Conservation (phyloP, 1,284 basidiomycete species). For the Trichosporon coremiiforme region DNA sequence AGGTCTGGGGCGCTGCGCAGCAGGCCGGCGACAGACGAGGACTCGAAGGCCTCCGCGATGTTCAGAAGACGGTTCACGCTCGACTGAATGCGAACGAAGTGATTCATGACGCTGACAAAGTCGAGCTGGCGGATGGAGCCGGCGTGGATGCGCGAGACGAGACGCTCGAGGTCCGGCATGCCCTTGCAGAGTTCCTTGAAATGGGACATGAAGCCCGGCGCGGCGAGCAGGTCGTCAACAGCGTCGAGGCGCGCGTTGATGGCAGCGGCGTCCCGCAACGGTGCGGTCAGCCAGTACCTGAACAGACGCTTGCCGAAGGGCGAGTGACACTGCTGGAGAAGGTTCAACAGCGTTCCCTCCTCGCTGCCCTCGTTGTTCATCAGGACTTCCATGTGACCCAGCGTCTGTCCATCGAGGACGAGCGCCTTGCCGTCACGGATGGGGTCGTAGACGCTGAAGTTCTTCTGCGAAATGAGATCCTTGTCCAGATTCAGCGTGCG, state of each 20-base stretch:
- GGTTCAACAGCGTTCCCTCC: slow-evolving; percentile 79
- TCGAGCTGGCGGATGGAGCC: slow-evolving; percentile 82
- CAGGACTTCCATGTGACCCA: slow-evolving; percentile 90
- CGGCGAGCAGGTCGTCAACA: slow-evolving; percentile 80
- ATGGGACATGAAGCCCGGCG: slow-evolving; percentile 71
- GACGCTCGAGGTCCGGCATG: slow-evolving; percentile 87
- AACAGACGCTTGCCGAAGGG: slow-evolving; percentile 64
- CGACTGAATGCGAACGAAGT: slow-evolving; percentile 72
- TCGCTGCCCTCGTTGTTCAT: slow-evolving; percentile 88
- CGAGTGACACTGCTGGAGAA: slow-evolving; percentile 82
- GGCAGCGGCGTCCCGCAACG: slow-evolving; percentile 72
- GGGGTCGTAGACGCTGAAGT: slow-evolving; percentile 95
- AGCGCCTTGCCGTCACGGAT: slow-evolving; percentile 81
- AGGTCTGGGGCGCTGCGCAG: slow-evolving; percentile 81
- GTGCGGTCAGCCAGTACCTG: slow-evolving; percentile 81
- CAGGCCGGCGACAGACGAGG: slow-evolving; percentile 71
- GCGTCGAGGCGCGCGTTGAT: slow-evolving; percentile 92
- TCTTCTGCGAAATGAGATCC: slow-evolving; percentile 87
- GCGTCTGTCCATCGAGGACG: slow-evolving; percentile 85
- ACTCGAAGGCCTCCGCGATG: slow-evolving; percentile 71
- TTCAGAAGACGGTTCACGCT: slow-evolving; percentile 67
- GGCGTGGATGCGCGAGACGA: slow-evolving; percentile 90
- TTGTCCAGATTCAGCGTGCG: slow-evolving; percentile 90
- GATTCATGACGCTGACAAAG: slow-evolving; percentile 80
- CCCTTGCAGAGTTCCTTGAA: slow-evolving; percentile 76